phyloP scores from a whole-genome alignment of 2,329 filamentous ascomycete genomes.

The Cryphonectria japonica region DNA sequence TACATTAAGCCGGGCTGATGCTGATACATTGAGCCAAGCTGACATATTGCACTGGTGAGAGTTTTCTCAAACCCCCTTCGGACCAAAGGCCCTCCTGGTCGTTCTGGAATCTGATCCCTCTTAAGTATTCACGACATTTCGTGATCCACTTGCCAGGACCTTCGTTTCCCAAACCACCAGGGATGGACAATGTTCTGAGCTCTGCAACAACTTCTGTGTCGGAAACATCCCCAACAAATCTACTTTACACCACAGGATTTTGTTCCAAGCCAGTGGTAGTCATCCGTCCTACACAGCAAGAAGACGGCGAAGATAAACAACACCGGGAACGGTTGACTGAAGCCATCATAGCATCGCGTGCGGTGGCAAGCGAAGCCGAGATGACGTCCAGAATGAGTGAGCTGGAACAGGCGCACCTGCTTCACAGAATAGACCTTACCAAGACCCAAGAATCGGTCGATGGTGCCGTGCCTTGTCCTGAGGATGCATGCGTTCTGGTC shows the following conservation, averaged over 20 bases:
- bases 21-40: not conserved
- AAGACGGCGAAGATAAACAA: not conserved
- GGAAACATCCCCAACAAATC: not conserved
- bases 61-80: too few relatives aligned
- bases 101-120: too few relatives aligned
- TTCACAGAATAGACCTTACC: slow-evolving; percentile 22
- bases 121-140: not conserved
- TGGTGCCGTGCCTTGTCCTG: not conserved
- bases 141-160: not conserved
- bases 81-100: too few relatives aligned
- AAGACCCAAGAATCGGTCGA: slow-evolving; percentile 11
- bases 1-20: not conserved
- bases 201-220: not conserved
- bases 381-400: not conserved
- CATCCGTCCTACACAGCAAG: not conserved
- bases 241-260: not conserved
- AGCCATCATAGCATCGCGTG: not conserved
- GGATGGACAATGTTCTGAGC: not conserved
- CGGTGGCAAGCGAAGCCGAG: not conserved
- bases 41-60: not conserved
- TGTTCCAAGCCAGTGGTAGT: not conserved
- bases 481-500: slow-evolving; percentile 7
- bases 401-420: slow-evolving; percentile 9
- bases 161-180: not conserved
- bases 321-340: not conserved